phyloP scores from a whole-genome alignment of 2,329 filamentous ascomycete genomes.

The Beauveria pseudobassiana region DNA sequence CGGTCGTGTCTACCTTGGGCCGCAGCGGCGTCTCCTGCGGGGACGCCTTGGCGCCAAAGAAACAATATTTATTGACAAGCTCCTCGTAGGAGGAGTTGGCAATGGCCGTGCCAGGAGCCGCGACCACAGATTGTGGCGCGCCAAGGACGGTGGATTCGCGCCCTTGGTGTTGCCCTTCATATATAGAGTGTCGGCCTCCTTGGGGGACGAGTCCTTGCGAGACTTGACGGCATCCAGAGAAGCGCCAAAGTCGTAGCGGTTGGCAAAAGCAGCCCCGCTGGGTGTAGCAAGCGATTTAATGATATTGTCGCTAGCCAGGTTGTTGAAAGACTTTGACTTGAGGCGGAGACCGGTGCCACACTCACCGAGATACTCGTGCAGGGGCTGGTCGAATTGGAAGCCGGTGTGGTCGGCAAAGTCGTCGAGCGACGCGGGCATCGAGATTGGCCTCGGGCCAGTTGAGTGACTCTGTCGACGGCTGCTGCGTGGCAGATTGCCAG shows the following conservation, averaged over 20 bases:
- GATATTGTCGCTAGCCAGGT: slow-evolving; percentile 56
- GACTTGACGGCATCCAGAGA: slow-evolving; percentile 77
- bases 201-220: slow-evolving; percentile 55
- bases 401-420: slow-evolving; percentile 62
- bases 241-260: slow-evolving; percentile 93
- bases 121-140: slow-evolving; percentile 14
- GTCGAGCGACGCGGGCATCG: slow-evolving; percentile 54
- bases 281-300: slow-evolving; percentile 44
- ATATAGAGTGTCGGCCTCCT: slow-evolving; percentile 51
- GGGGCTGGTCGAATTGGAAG: slow-evolving; percentile 51
- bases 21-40: background rate
- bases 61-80: slow-evolving; percentile 98
- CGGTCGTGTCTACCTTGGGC: slow-evolving; percentile 14
- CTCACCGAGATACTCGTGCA: slow-evolving; percentile 58
- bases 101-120: slow-evolving; percentile 40
- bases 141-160: slow-evolving; percentile 20
- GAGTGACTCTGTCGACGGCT: slow-evolving; percentile 42
- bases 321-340: slow-evolving; percentile 59
- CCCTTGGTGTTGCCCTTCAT: slow-evolving; percentile 42
- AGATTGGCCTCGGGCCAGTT: slow-evolving; percentile 41
- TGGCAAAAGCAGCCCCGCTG: slow-evolving; percentile 72
- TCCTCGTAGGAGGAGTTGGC: slow-evolving; percentile 91
- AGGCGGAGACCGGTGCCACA: slow-evolving; percentile 55
- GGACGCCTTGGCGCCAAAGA: slow-evolving; percentile 55
- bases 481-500: slow-evolving; percentile 58